These are phyloP conservation scores for Aspergillus panamensis DNA, from an alignment of 495 filamentous ascomycete genomes.

Conservation along the genomic window DNA sequence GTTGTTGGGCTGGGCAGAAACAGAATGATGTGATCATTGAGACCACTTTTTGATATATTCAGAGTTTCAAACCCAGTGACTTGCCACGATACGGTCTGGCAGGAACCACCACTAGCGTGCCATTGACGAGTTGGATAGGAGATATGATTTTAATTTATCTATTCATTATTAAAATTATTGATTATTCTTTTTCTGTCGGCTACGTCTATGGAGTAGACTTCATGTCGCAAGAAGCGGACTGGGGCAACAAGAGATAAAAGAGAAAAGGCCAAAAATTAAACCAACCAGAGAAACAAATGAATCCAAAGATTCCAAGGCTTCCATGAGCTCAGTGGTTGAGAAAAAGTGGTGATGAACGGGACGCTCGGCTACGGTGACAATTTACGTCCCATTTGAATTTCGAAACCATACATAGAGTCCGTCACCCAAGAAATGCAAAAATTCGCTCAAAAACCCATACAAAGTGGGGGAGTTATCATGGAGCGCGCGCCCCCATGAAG, in stretches of 20 bases:
- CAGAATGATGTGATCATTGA: constrained; percentile 18
- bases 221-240: constrained; percentile 8
- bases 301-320: neutral
- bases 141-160: neutral
- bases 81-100: constrained; percentile 2
- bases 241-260: constrained; percentile 5
- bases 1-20: constrained; percentile 2
- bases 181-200: neutral
- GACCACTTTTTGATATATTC: neutral
- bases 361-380: constrained; percentile 19
- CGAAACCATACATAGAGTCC: neutral
- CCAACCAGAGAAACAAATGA: neutral
- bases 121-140: neutral
- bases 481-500: neutral
- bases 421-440: neutral
- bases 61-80: neutral
- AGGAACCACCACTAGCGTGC: constrained; percentile 10
- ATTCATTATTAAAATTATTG: neutral
- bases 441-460: neutral
- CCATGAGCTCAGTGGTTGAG: neutral
- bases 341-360: constrained; percentile 10
- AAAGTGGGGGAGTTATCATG: neutral
- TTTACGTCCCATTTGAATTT: constrained; percentile 1
- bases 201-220: neutral
- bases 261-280: neutral